Evolutionary conservation across 208 protist species (phyloP), one percentile per base, ranked within the genome.

Genomic region (Vickermania ingenoplastis): DNA sequence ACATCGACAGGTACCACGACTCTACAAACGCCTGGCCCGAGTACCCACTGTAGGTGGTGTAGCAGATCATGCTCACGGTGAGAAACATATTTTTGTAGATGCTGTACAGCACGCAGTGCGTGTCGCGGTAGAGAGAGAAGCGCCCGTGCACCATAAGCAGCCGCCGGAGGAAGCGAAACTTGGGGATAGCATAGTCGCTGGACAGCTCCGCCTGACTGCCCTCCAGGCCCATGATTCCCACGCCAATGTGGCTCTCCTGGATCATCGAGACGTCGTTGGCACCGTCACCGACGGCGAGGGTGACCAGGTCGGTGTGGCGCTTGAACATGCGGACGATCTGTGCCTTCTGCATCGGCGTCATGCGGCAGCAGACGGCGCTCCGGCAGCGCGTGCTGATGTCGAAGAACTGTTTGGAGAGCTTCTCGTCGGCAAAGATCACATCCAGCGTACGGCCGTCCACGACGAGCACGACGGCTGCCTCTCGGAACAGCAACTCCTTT

Each of bases 11-110:
- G 49, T 94, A 59, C 89, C 89, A 97, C 24, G 79, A 83, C 59
- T 95, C 86, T 56, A 91, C 82, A 48, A 94, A 70, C 22, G 81
- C 24, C 65, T 83, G 65, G n/a, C 86, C 94, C 1, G 92, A 94
- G 73, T 85, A 98, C 31, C 74, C 82, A 31, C 62, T 67, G 68
- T 77, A 96, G 53, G 85, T 83, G 52, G 60, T 59, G 67, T 94
- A 98, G 31, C 64, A 76, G 28, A 94, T 81, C 53, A 94, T 76
- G 3, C 76, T 69, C 22, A 91, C 63, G 23, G 83, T 81, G 27
- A 98, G 65, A 3, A 91, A 61, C 14, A 97, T 73, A 63, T 97
- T 98, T 72, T 98, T 98, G 73, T 98, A 99, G 41, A 99, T 94
- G 50, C 77, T 95, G 69, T 94, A 98, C 2, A 95, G 59, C 41